Base-by-base conservation (phyloP, 345 rosid species). In the Hibiscus syriacus region DNA sequence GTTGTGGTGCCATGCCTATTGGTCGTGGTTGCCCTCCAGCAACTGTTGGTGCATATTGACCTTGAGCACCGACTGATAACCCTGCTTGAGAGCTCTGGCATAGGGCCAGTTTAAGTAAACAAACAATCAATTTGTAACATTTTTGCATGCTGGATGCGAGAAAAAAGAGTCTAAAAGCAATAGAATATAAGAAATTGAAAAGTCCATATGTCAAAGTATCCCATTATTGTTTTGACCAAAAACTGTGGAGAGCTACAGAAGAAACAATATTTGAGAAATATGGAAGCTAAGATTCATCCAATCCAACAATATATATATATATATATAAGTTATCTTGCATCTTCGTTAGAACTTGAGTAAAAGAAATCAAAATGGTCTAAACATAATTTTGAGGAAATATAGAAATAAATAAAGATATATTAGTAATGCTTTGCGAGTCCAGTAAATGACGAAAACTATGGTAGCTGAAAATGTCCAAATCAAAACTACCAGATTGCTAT, bases 1-100 rank as follows among this genome's bases (percentile, higher is more conserved):
- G 97, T 70, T 89, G 99, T 2, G 86, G 88, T 8, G 82, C 88
- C 80, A 87, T 79, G 66, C 92, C 99, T 8, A 76, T 76, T 25
- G 95, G 89, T 20, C 90, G 87, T 5, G 91, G 96, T 83, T 86
- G 97, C 16, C 92, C 92, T 65, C 87, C 88, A 68, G 85, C 70
- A 48, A 81, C 57, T 1, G 85, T 73, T 5, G 95, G 91, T 55
- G 93, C 87, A 22, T 83, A 80, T 56, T 79, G 84, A 59, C 96
- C 85, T 48, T 82, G 83, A 55, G 77, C 72, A 62, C 71, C 66
- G 66, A 66, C 78, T 46, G 69, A 61, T 50, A 81, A 20, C 45
- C 80, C 90, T 75, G 68, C 82, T 65, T 80, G 86, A 27, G 74
- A 73, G 69, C 63, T 80, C 82, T 80, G 86, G 60, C 20, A 57